Evolutionary conservation across 1,284 basidiomycete species (phyloP).

Genomic region (Ustilago lituana): DNA sequence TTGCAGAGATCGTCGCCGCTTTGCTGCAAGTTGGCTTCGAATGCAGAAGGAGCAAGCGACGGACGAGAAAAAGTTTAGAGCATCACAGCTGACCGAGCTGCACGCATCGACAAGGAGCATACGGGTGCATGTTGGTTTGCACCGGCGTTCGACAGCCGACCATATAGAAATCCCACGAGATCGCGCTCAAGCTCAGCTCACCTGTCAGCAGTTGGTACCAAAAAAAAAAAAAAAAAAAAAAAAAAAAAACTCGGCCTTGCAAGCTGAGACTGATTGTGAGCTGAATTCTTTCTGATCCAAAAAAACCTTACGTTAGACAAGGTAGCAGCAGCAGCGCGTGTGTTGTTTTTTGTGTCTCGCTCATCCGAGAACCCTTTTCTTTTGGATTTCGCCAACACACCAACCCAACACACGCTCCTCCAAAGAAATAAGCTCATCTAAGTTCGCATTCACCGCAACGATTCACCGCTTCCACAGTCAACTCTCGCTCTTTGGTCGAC

Average conservation of each 20-base stretch:
- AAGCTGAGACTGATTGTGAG: too few relatives aligned
- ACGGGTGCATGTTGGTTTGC: constrained; percentile 12
- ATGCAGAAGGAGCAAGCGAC: neutral
- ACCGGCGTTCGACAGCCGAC: constrained; percentile 14
- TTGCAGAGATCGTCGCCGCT: too few relatives aligned
- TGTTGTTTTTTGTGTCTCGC: neutral
- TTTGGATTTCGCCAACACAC: neutral
- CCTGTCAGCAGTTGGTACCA: too few relatives aligned
- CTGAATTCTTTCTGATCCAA: constrained; percentile 1
- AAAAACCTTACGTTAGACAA: constrained; percentile 13
- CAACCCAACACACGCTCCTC: neutral
- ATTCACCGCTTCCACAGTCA: too few relatives aligned
- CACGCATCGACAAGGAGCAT: constrained; percentile 39
- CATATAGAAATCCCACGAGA: constrained; percentile 2
- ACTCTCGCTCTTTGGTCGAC: too few relatives aligned
- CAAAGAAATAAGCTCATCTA: constrained; percentile 1
- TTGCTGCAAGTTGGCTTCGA: too few relatives aligned
- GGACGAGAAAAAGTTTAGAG: too few relatives aligned
- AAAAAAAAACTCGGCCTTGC: too few relatives aligned
- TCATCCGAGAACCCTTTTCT: neutral
- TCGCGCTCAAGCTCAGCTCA: too few relatives aligned
- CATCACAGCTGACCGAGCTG: constrained; percentile 7
- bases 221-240: too few relatives aligned
- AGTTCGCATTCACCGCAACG: too few relatives aligned
- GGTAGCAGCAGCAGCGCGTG: constrained; percentile 1